phyloP scores from a whole-genome alignment of 2,329 filamentous ascomycete genomes.

The Zasmidium angulare region DNA sequence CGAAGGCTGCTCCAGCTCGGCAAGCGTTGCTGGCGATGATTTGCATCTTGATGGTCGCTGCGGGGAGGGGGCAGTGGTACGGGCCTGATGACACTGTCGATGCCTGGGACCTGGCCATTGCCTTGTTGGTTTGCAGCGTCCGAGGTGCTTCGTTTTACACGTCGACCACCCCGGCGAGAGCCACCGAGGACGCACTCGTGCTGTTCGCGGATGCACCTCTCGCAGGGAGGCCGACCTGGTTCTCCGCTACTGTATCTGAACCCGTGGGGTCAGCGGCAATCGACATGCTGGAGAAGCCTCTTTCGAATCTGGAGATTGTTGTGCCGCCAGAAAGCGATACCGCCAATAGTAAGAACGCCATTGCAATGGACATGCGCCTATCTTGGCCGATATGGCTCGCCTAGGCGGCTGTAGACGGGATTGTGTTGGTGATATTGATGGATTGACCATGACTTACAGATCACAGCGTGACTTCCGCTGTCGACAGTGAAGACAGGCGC shows the following conservation, averaged over 20 bases:
- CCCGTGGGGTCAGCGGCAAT: constrained; percentile 3
- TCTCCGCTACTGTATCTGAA: constrained; percentile 34
- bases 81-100: constrained; percentile 22
- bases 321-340: constrained; percentile 6
- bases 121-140: not conserved
- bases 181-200: constrained; percentile 36
- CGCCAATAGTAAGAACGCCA: not conserved
- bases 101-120: constrained; percentile 12
- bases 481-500: constrained; percentile 35
- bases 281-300: not conserved
- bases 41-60: constrained; percentile 15
- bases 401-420: constrained; percentile 6
- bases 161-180: constrained; percentile 31
- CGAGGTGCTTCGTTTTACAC: constrained; percentile 29
- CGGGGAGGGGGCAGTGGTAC: constrained; percentile 14
- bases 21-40: constrained; percentile 17
- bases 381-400: not conserved
- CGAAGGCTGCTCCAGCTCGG: constrained; percentile 23
- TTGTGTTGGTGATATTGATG: not conserved
- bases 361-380: not conserved
- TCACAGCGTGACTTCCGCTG: constrained; percentile 37
- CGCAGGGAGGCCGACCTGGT: constrained; percentile 32
- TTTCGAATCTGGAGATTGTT: not conserved
- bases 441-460: constrained; percentile 25
- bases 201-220: constrained; percentile 35